A percentile compares a stretch with the other conserved stretches of the same genome.
Evolutionary conservation across 257 asterid genomes (phyloP).

Genomic region (Gynochthodes officinalis): DNA sequence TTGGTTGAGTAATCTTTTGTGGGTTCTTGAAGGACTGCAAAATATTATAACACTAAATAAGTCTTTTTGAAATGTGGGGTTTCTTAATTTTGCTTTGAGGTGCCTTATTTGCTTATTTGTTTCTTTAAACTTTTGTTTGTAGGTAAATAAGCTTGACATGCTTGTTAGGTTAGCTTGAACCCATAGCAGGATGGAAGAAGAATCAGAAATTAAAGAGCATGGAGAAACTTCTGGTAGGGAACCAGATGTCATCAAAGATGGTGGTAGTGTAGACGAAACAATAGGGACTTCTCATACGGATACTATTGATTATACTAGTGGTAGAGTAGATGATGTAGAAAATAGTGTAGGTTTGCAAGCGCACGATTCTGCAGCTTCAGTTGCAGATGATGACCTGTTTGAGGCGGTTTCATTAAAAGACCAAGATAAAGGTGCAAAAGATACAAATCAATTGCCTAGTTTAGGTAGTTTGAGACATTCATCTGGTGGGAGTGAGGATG

Average conservation of each 20-base stretch:
- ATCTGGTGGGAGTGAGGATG: slow-evolving; percentile 52
- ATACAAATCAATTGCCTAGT: slow-evolving; percentile 31
- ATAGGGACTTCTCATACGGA: slow-evolving; percentile 27
- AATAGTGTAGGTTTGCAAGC: slow-evolving; percentile 40
- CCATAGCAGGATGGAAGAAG: slow-evolving; percentile 62
- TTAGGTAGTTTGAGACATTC: slow-evolving; percentile 49
- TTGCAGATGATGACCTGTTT: slow-evolving; percentile 50
- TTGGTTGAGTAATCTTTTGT: background rate
- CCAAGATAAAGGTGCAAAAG: slow-evolving; percentile 45
- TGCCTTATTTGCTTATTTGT: background rate
- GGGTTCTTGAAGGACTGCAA: background rate
- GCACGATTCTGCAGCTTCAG: slow-evolving; percentile 39
- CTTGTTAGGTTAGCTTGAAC: slow-evolving; percentile 11
- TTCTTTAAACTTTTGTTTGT: slow-evolving; percentile 5
- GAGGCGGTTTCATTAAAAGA: slow-evolving; percentile 75
- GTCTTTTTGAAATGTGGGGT: background rate
- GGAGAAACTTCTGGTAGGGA: slow-evolving; percentile 35
- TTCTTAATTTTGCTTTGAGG: background rate
- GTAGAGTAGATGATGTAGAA: slow-evolving; percentile 30
- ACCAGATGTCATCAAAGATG: slow-evolving; percentile 29
- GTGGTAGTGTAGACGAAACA: slow-evolving; percentile 30
- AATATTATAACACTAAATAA: background rate
- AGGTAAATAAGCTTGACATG: slow-evolving; percentile 28
- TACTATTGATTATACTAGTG: slow-evolving; percentile 20
- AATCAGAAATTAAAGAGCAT: slow-evolving; percentile 33